Conservation (phyloP, 2,329 filamentous ascomycete genomes). For the Whalleya microplaca region DNA sequence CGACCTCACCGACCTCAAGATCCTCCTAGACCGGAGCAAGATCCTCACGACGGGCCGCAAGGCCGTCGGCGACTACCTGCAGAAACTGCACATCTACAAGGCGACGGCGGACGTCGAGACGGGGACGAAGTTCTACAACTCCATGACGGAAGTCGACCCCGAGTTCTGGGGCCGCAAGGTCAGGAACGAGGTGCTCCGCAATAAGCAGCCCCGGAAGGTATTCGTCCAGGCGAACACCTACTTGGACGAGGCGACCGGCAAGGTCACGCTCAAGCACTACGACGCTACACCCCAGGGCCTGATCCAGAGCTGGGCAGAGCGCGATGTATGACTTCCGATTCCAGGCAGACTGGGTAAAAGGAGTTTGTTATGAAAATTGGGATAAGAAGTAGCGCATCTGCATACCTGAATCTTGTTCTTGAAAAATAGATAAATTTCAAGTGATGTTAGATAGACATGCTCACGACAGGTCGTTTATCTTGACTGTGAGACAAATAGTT, state of each 20-base stretch:
- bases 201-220: constrained; percentile 84
- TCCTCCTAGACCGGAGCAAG: constrained; percentile 82
- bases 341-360: background rate
- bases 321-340: constrained; percentile 44
- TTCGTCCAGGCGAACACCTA: constrained; percentile 94
- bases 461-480: too few species aligned
- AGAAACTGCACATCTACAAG: constrained; percentile 93
- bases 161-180: constrained; percentile 85
- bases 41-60: constrained; percentile 82
- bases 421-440: too few species aligned
- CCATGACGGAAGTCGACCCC: constrained; percentile 79
- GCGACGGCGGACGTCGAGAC: constrained; percentile 80
- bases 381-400: background rate
- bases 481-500: too few species aligned
- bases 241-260: constrained; percentile 67
- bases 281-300: constrained; percentile 80
- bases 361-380: constrained; percentile 8
- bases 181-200: constrained; percentile 72
- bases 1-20: constrained; percentile 78
- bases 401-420: background rate
- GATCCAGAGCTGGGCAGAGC: constrained; percentile 79
- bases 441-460: too few species aligned
- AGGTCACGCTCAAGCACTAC: constrained; percentile 82
- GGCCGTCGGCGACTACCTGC: constrained; percentile 82
- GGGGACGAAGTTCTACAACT: constrained; percentile 79